A percentile compares a stretch with the other conserved stretches of the same genome.
phyloP scores from a whole-genome alignment of 2,329 filamentous ascomycete species.

The Coniella vitis region DNA sequence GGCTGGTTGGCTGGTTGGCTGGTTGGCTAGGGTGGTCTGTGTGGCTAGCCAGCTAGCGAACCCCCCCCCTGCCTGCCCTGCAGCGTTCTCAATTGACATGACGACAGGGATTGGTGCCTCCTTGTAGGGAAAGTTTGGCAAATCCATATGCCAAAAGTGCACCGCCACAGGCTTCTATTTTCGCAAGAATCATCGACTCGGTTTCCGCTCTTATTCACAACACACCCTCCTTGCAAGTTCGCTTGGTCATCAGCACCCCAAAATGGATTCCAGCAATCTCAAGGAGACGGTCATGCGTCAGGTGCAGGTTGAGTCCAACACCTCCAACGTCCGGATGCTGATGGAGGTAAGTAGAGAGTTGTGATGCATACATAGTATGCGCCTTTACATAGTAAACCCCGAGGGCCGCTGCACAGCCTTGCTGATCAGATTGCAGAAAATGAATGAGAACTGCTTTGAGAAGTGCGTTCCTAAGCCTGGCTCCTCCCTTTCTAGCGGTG shows the following conservation, averaged over 20 bases:
- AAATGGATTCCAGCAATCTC: constrained; percentile 48
- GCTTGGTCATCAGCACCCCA: not conserved
- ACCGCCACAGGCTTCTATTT: constrained; percentile 15
- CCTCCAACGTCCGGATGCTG: constrained; percentile 61
- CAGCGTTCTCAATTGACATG: not conserved
- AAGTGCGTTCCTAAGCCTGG: constrained; percentile 68
- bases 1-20: too few relatives aligned
- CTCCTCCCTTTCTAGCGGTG: constrained; percentile 56
- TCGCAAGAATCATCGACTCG: constrained; percentile 14
- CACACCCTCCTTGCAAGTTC: too few relatives aligned
- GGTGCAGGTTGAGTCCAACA: constrained; percentile 56
- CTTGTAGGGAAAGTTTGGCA: not conserved
- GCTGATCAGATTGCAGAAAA: constrained; percentile 47
- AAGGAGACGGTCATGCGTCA: constrained; percentile 60
- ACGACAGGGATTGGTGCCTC: not conserved
- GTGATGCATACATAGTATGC: too few relatives aligned
- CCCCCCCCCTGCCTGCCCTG: too few relatives aligned
- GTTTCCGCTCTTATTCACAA: not conserved
- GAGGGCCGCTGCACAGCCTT: not conserved
- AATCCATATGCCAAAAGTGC: not conserved
- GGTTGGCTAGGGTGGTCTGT: too few relatives aligned
- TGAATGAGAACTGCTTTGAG: constrained; percentile 76
- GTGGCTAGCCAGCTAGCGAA: too few relatives aligned
- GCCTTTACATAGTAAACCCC: too few relatives aligned
- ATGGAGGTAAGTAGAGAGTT: constrained; percentile 54